Evolutionary conservation across 177 flowering plant species (phyloP), one percentile per base, ranked within the genome.

Genomic region (Vitis hybrid): DNA sequence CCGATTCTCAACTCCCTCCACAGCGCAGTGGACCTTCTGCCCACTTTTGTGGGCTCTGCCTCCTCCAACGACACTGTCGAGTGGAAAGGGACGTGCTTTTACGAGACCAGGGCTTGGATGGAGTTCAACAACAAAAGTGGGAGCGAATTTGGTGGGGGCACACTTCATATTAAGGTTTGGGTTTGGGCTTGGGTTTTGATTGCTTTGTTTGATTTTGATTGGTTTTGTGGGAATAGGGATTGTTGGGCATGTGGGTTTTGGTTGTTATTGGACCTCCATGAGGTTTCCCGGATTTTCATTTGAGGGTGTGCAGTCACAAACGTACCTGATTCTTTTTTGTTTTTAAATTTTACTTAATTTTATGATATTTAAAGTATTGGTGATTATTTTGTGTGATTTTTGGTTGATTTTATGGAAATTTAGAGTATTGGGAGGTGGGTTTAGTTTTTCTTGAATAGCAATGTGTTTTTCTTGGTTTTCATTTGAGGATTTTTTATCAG

Each of bases 71-170:
- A 66, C 63, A 55, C 87, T 55, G 16, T 85, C 16, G 76, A 82
- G 16, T 95, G 98, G 99, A 89, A 95, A 70, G 99, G 98, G 0
- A 89, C 99, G 33, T 95, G 99, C 76, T 95, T 95, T 58, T 89
- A 88, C 59, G 26, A 89, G 64, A 93, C 81, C 80, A 71, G 33
- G 11, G 99, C 98, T 59, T 90, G 97, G 94, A 75, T 95, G 88
- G 94, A 91, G 81, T 86, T 95, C 65, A 83, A 93, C 72, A 93
- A 95, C 78, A 86, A 88, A 51, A 82, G 69, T 61, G 87, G 89
- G 4, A 81, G 78, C 49, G 71, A 88, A 69, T 95, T 84, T 72
- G 99, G 99, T 13, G 99, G 99, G 2, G 99, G 98, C 0, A 95
- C 95, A 5, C 97, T 95, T 69, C 98, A 95, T 75, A 64, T 95